phyloP scores from a whole-genome alignment of 352 stramenopile genomes.

The Globisporangium megalacanthum region DNA sequence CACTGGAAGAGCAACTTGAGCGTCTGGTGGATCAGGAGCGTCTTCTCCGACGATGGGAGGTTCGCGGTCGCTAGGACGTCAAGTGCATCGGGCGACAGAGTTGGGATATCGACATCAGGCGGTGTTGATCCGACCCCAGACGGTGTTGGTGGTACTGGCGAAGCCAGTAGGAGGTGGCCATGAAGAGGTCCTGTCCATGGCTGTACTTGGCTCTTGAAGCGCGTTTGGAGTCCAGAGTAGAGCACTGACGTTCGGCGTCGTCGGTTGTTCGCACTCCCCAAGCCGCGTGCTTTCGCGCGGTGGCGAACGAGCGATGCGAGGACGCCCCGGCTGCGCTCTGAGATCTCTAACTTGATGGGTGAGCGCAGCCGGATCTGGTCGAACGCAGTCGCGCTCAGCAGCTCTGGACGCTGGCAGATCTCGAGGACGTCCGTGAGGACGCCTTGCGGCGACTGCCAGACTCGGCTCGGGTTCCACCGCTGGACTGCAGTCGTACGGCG shows the following conservation, averaged over 20 bases:
- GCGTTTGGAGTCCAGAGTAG: slow-evolving; percentile 1
- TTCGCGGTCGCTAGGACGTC: not conserved
- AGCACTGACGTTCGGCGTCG: not conserved
- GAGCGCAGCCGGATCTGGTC: slow-evolving; percentile 1
- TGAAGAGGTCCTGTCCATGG: not conserved
- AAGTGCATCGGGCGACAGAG: not conserved
- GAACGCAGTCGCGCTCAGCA: not conserved
- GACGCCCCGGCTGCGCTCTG: not conserved
- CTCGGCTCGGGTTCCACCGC: not conserved
- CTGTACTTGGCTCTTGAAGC: slow-evolving; percentile 2
- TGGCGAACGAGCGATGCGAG: not conserved
- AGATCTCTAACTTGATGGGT: not conserved
- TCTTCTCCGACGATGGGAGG: not conserved
- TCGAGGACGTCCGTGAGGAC: not conserved
- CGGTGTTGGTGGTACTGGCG: not conserved
- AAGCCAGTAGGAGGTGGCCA: not conserved
- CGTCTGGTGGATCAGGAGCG: slow-evolving; percentile 3
- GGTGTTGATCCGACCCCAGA: not conserved
- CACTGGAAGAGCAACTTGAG: slow-evolving; percentile 29
- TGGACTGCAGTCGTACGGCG: not conserved
- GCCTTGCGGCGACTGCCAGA: not conserved
- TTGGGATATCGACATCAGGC: too few relatives aligned
- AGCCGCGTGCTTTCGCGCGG: not conserved
- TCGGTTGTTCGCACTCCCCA: too few relatives aligned
- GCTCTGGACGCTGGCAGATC: not conserved